phyloP scores from a whole-genome alignment of 2,329 filamentous ascomycete species.

The Acrodontium crateriforme region DNA sequence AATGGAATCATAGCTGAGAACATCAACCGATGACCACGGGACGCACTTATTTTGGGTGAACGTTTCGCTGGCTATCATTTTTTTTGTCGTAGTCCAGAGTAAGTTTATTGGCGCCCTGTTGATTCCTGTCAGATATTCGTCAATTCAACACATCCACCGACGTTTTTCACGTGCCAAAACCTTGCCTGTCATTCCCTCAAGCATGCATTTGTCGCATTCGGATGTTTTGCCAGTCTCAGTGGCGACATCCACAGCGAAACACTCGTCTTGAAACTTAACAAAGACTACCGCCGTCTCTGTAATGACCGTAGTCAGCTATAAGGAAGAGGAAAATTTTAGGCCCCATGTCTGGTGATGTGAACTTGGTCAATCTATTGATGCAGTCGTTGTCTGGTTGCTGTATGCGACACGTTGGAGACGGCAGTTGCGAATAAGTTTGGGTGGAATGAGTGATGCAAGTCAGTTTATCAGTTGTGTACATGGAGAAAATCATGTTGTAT shows the following conservation, averaged over 20 bases:
- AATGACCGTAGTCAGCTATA: neutral
- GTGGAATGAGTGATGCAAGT: no score
- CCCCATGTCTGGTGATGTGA: no score
- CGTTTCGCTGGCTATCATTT: no score
- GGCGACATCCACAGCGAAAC: conserved; percentile 21
- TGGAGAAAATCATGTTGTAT: no score
- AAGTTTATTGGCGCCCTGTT: no score
- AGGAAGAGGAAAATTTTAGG: neutral
- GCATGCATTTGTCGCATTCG: conserved; percentile 37
- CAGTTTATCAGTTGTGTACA: no score
- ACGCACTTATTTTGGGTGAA: no score
- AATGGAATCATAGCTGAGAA: conserved; percentile 36
- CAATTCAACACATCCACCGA: conserved; percentile 29
- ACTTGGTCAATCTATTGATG: no score
- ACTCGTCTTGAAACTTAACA: neutral
- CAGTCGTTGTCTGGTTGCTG: no score
- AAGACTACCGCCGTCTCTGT: neutral
- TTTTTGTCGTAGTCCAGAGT: no score
- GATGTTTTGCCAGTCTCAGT: conserved; percentile 37
- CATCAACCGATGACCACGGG: conserved; percentile 34
- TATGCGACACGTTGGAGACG: no score
- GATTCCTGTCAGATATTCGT: conserved; percentile 29
- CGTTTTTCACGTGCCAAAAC: conserved; percentile 35
- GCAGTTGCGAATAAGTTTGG: no score
- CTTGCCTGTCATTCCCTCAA: conserved; percentile 36